phyloP scores from a whole-genome alignment of 306 rosid species.

The Castanopsis chinensis region DNA sequence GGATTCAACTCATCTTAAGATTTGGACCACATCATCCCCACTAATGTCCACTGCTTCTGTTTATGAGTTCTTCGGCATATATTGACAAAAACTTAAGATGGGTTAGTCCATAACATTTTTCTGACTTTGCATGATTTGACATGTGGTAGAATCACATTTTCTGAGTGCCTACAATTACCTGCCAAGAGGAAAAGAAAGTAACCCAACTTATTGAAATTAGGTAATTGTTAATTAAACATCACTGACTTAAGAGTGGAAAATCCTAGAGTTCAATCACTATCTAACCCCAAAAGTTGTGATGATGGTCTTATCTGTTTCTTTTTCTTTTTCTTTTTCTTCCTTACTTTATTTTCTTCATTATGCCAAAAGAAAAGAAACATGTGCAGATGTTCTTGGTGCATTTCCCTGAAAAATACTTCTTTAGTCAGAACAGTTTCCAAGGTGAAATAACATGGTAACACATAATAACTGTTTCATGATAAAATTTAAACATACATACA shows the following conservation, averaged over 20 bases:
- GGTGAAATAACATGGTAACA: neutral
- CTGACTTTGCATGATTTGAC: slow-evolving; percentile 14
- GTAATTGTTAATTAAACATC: slow-evolving; percentile 1
- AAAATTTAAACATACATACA: neutral
- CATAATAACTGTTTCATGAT: neutral
- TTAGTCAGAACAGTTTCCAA: neutral
- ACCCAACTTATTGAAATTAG: slow-evolving; percentile 10
- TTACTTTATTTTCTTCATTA: neutral
- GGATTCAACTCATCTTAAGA: slow-evolving; percentile 22
- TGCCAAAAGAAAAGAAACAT: slow-evolving; percentile 23
- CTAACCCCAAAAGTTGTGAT: slow-evolving; percentile 25
- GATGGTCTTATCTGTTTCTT: slow-evolving; percentile 10
- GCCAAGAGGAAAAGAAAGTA: neutral
- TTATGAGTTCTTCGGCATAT: slow-evolving; percentile 5
- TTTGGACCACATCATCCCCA: slow-evolving; percentile 45
- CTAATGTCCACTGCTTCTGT: slow-evolving; percentile 20
- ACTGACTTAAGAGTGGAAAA: slow-evolving; percentile 27
- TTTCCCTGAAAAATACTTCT: neutral
- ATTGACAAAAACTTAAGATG: slow-evolving; percentile 1
- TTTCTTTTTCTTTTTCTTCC: neutral
- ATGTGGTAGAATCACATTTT: slow-evolving; percentile 18
- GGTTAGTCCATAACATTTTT: neutral
- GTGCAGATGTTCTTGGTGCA: neutral
- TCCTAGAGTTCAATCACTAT: slow-evolving; percentile 31
- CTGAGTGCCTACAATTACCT: slow-evolving; percentile 4